Evolutionary conservation across 768 basidiomycete genomes (phyloP), one percentile per base, ranked within the genome.

Genomic region (Austroboletus festivus): DNA sequence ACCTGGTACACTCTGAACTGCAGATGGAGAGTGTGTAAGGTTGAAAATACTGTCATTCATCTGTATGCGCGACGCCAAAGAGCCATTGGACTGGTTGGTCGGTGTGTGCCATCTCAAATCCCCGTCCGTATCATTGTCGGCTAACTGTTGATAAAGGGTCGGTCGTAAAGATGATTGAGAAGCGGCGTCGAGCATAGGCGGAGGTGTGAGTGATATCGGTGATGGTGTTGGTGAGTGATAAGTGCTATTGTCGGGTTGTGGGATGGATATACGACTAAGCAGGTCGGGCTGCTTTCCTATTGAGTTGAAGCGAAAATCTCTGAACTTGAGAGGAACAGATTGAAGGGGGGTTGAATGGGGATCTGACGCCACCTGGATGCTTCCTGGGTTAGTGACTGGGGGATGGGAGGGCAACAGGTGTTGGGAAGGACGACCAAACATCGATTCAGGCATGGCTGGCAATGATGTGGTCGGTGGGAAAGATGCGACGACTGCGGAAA

Each of bases 201-300:
- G 50, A 35, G 53, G 44, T 4, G 45, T 45, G 30, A 57, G 44
- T 5, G 33, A n/a, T n/a, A n/a, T 37, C 3, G 60, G 54, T 0
- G 59, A 55, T 6, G 65, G 64, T 5, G 69, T 54, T 7, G 61
- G 56, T 0, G 65, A 64, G 45, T 59, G 62, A 44, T 71, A 68
- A 5, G 46, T 40, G 2, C 19, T 31, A 5, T 53, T 39, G 37
- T 63, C 62, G 20, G 67, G 58, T 37, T 67, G 59, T 3, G 68
- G 58, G 33, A 61, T 59, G 26, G 76, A 71, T 30, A 84, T 68
- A 20, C 83, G 78, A 51, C 70, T 73, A 22, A 84, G 69, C 18
- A 85, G 66, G 13, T 69, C 64, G 0, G 82, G 81, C 50, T 68
- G 63, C 56, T 78, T 73, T 23, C 82, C 82, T 34, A 85, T 85